Base-by-base conservation (phyloP, 768 basidiomycete species). In the Russula griseocarnosa region DNA sequence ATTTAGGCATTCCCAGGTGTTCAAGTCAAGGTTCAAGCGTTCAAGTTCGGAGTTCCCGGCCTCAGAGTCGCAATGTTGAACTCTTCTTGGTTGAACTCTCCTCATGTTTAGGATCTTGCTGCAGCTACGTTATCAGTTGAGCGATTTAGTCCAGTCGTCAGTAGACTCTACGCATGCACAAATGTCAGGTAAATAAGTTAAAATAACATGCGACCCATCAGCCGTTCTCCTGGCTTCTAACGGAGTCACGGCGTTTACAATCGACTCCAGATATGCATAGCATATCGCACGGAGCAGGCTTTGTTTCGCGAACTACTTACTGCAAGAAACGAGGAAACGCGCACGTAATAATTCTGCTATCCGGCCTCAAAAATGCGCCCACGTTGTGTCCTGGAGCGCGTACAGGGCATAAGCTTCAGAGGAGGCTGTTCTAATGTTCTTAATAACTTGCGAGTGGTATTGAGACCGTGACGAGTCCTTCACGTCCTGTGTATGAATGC, bases 101-200 rank as follows among this genome's bases (percentile, higher is more conserved):
- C 32, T 13, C 10, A 3, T 22, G 5, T 40, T 44, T 49, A 69
- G 68, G 49, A 67, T 67, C 28, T 34, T 60, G 16, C 40, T 69
- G 11, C 58, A 64, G 30, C 60, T 67, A 24, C 52, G 58, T 7
- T 67, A 69, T 58, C 66, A 63, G 22, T 50, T 69, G 14, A 67
- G 58, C 20, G 62, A 69, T 24, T 55, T 50, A 4, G 66, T 66
- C 40, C 67, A 66, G 68, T 18, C 62, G 32, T 34, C 9, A 34
- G 10, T 34, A 22, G 66, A 67, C 47, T 50, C 52, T 26, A 44
- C 49, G n/a, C 66, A 28, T 28, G 62, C 51, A 3, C 56, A 67
- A 44, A 60, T 47, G 34, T 50, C 55, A 38, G 68, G 68, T 69
- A 34, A 8, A 10, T 34, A 34, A 34, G 5, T 1, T 22, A 52